phyloP scores from a whole-genome alignment of 2,329 filamentous ascomycete species.

The Fusarium floridanum region DNA sequence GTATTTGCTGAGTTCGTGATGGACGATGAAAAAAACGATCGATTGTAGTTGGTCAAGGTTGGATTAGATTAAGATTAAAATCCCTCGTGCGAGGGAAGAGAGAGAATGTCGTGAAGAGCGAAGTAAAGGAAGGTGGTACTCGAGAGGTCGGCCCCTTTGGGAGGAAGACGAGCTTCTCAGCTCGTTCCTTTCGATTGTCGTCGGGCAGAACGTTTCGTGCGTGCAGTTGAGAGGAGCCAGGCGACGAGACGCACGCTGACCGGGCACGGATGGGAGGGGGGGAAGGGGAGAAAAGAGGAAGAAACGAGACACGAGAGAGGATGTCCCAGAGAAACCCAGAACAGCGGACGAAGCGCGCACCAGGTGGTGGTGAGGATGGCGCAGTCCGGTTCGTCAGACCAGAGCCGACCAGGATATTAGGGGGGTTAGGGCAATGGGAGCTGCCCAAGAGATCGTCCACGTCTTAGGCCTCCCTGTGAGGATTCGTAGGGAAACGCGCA shows the following conservation, averaged over 20 bases:
- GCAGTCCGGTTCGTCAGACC: conserved; percentile 19
- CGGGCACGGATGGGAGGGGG: conserved; percentile 39
- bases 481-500: conserved; percentile 11
- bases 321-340: conserved; percentile 33
- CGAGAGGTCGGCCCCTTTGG: conserved; percentile 31
- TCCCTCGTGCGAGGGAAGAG: conserved; percentile 34
- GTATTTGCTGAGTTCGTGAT: conserved; percentile 28
- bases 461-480: not conserved
- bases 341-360: conserved; percentile 17
- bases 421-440: conserved; percentile 31
- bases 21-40: conserved; percentile 34
- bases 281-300: conserved; percentile 20
- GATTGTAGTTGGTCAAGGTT: conserved; percentile 41
- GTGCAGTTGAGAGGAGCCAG: conserved; percentile 41
- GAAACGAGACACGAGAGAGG: conserved; percentile 28
- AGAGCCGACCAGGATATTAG: conserved; percentile 30
- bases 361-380: conserved; percentile 30
- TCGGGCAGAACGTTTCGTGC: conserved; percentile 21
- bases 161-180: conserved; percentile 35
- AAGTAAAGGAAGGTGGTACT: conserved; percentile 39
- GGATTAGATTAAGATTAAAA: conserved; percentile 47
- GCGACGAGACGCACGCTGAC: conserved; percentile 43
- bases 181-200: conserved; percentile 45
- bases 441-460: conserved; percentile 18
- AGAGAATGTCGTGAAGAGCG: conserved; percentile 36